Conservation (phyloP, 2,329 filamentous ascomycete species). For the Triangularia verruculosa region DNA sequence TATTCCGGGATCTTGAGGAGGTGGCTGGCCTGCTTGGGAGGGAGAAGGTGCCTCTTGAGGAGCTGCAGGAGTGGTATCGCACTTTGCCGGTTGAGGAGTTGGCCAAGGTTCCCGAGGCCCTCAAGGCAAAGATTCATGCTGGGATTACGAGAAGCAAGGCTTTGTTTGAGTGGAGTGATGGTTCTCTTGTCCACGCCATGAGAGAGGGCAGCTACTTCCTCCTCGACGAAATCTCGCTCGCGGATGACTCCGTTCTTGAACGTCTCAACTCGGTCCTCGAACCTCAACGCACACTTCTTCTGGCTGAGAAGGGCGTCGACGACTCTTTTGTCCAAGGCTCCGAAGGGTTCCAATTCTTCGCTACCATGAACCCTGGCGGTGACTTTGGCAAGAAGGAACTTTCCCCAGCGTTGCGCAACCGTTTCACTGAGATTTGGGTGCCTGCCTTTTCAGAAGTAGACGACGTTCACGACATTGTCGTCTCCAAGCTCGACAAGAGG, state of each 20-base stretch:
- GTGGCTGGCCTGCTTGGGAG: slow-evolving; percentile 43
- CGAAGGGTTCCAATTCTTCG: slow-evolving; percentile 88
- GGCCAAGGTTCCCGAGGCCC: slow-evolving; percentile 45
- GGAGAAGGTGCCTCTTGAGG: slow-evolving; percentile 46
- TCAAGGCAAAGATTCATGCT: slow-evolving; percentile 46
- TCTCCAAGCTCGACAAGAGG: slow-evolving; percentile 63
- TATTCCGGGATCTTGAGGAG: slow-evolving; percentile 59
- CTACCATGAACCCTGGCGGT: slow-evolving; percentile 98
- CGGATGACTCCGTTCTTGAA: slow-evolving; percentile 95
- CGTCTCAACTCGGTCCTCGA: slow-evolving; percentile 95
- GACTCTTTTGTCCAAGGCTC: slow-evolving; percentile 75
- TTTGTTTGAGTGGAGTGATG: slow-evolving; percentile 95
- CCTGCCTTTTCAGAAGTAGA: slow-evolving; percentile 79
- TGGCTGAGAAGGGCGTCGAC: slow-evolving; percentile 89
- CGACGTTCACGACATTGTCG: slow-evolving; percentile 84
- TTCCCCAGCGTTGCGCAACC: slow-evolving; percentile 89
- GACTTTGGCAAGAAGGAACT: slow-evolving; percentile 98
- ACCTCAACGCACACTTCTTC: slow-evolving; percentile 75
- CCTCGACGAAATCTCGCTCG: slow-evolving; percentile 94
- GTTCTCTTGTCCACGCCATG: slow-evolving; percentile 92
- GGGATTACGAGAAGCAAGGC: slow-evolving; percentile 68
- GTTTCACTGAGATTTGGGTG: slow-evolving; percentile 99
- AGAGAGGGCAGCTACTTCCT: slow-evolving; percentile 85
- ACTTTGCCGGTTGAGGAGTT: slow-evolving; percentile 44
- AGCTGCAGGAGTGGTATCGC: slow-evolving; percentile 59